These are phyloP conservation scores for Neoboletus magnificus DNA, from an alignment of 768 basidiomycete species.

Conservation along the genomic window DNA sequence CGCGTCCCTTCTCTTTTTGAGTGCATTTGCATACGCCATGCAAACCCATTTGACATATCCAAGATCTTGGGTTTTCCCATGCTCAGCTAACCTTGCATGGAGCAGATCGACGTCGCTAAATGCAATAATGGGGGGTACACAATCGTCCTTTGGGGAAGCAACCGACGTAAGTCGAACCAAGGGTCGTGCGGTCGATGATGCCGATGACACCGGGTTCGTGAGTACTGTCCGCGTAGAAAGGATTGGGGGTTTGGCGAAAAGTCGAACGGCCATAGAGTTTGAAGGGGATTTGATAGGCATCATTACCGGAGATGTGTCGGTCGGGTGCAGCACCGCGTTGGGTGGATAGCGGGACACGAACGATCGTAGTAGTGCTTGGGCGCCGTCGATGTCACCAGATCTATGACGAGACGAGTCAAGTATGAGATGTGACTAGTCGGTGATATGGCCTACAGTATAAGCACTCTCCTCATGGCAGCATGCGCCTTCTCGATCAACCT, in stretches of 20 bases:
- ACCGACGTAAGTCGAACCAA: slow-evolving; percentile 66
- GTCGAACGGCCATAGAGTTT: slow-evolving; percentile 11
- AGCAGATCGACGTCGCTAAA: slow-evolving; percentile 78
- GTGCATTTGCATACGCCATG: slow-evolving; percentile 67
- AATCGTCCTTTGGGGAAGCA: slow-evolving; percentile 64
- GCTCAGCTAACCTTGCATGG: slow-evolving; percentile 66
- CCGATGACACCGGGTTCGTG: slow-evolving; percentile 19
- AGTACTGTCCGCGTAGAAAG: slow-evolving; percentile 61
- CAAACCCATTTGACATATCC: slow-evolving; percentile 70
- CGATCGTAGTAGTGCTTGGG: slow-evolving; percentile 51
- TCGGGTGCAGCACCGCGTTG: slow-evolving; percentile 39
- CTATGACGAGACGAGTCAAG: slow-evolving; percentile 29
- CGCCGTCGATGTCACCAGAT: slow-evolving; percentile 47
- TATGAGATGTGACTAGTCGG: not conserved
- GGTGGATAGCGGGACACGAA: slow-evolving; percentile 72
- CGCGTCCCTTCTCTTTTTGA: slow-evolving; percentile 57
- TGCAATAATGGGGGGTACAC: slow-evolving; percentile 73
- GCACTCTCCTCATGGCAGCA: slow-evolving; percentile 61
- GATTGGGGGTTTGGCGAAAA: slow-evolving; percentile 42
- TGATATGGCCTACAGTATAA: slow-evolving; percentile 50
- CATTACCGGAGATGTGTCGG: not conserved
- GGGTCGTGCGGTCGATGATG: slow-evolving; percentile 43
- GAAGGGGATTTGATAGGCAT: not conserved
- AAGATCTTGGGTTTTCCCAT: slow-evolving; percentile 44
- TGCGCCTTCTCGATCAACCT: slow-evolving; percentile 69